Percentiles rank a stretch among this genome's conserved stretches.
These are phyloP conservation scores for Pseudofabraea citricarpa DNA, from an alignment of 2,329 filamentous ascomycete species.

Conservation along the genomic window DNA sequence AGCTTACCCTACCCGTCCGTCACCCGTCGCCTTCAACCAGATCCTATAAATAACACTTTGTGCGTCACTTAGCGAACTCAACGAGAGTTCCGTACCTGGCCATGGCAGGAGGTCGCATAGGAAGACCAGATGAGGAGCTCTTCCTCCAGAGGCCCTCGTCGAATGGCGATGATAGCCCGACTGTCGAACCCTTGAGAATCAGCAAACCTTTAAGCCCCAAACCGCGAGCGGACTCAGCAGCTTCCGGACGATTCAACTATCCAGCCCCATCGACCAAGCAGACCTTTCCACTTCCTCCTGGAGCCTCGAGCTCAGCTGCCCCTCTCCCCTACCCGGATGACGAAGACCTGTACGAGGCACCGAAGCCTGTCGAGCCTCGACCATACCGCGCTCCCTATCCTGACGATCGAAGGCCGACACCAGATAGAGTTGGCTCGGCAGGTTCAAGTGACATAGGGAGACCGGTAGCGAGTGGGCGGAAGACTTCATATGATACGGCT, in stretches of 20 bases:
- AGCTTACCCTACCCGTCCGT: too few relatives aligned
- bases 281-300: slow-evolving; percentile 60
- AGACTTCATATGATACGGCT: slow-evolving; percentile 26
- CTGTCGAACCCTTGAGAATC: slow-evolving; percentile 79
- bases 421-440: slow-evolving; percentile 16
- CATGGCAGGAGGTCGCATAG: slow-evolving; percentile 42
- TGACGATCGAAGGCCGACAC: slow-evolving; percentile 20
- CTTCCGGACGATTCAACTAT: slow-evolving; percentile 40
- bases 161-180: slow-evolving; percentile 60
- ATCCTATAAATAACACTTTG: slow-evolving; percentile 25
- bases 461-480: slow-evolving; percentile 15
- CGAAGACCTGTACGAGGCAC: slow-evolving; percentile 44
- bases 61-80: slow-evolving; percentile 20
- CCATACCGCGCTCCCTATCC: slow-evolving; percentile 30
- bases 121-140: slow-evolving; percentile 75
- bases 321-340: slow-evolving; percentile 72
- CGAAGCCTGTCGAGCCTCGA: slow-evolving; percentile 26
- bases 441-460: slow-evolving; percentile 13
- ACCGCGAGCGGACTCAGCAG: slow-evolving; percentile 33
- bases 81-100: slow-evolving; percentile 15
- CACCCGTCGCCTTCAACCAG: slow-evolving; percentile 16
- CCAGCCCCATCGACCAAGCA: slow-evolving; percentile 46
- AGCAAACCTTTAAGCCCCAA: slow-evolving; percentile 70
- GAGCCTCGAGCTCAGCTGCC: slow-evolving; percentile 65
- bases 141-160: slow-evolving; percentile 55